phyloP scores from a whole-genome alignment of 768 basidiomycete species.

The Mycena vulgaris region DNA sequence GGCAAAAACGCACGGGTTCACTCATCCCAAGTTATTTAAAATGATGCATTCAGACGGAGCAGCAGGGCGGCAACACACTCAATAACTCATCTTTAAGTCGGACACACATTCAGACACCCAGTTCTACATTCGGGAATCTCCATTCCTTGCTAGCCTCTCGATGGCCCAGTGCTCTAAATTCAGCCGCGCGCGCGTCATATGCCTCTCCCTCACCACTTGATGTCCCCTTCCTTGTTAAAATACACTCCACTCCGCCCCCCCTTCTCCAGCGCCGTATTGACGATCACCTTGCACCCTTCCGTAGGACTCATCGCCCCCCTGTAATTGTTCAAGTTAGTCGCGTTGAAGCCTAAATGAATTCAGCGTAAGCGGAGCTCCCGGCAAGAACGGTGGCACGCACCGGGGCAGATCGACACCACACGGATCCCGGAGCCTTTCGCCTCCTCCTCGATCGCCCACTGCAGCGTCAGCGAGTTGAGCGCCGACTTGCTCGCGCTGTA shows the following conservation, averaged over 20 bases:
- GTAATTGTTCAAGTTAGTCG: constrained; percentile 13
- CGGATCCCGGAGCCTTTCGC: constrained; percentile 23
- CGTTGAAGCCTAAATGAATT: constrained; percentile 26
- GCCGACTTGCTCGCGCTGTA: constrained; percentile 32
- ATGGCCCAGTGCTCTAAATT: too few relatives aligned
- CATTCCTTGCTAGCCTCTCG: too few relatives aligned
- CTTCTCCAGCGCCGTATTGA: constrained; percentile 20
- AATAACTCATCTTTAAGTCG: too few relatives aligned
- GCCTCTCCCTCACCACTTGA: constrained; percentile 2
- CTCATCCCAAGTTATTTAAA: too few relatives aligned
- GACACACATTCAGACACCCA: too few relatives aligned
- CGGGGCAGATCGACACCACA: constrained; percentile 26
- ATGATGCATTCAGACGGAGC: too few relatives aligned
- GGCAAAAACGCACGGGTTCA: too few relatives aligned
- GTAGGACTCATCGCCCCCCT: constrained; percentile 10
- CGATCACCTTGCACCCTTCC: constrained; percentile 25
- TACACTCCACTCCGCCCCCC: constrained; percentile 12
- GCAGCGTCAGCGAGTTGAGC: constrained; percentile 20
- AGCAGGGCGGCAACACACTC: too few relatives aligned
- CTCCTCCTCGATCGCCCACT: constrained; percentile 29
- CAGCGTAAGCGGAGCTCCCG: not conserved
- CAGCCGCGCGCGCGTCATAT: too few relatives aligned
- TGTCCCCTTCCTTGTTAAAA: constrained; percentile 14
- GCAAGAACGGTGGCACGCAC: not conserved
- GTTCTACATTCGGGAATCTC: too few relatives aligned